phyloP scores from a whole-genome alignment of 2,329 filamentous ascomycete species.

The Xylaria sp. region DNA sequence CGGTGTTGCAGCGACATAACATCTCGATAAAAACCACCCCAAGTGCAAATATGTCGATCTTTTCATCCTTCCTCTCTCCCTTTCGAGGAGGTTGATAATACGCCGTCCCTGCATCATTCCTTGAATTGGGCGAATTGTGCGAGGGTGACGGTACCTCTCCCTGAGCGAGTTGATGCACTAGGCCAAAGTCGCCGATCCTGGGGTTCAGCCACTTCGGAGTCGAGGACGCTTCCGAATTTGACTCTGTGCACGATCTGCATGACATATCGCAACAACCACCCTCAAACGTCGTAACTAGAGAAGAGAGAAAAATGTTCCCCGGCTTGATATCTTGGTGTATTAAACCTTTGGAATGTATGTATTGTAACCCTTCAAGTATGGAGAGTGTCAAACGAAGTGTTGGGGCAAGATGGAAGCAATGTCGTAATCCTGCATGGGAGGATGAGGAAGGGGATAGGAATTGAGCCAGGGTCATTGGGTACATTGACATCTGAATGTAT shows the following conservation, averaged over 20 bases:
- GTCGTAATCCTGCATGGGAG: slow-evolving; percentile 45
- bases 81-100: slow-evolving; percentile 66
- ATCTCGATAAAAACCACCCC: slow-evolving; percentile 72
- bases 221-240: not conserved
- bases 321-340: slow-evolving; percentile 76
- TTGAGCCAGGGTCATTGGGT: slow-evolving; percentile 69
- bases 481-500: slow-evolving; percentile 77
- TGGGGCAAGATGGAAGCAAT: slow-evolving; percentile 72
- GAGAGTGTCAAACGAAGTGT: slow-evolving; percentile 67
- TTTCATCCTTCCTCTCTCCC: slow-evolving; percentile 57
- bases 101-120: slow-evolving; percentile 68
- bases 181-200: slow-evolving; percentile 74
- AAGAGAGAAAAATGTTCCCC: slow-evolving; percentile 72
- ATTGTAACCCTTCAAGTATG: slow-evolving; percentile 70
- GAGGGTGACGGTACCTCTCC: slow-evolving; percentile 45
- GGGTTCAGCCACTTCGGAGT: slow-evolving; percentile 61
- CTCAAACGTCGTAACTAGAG: slow-evolving; percentile 50
- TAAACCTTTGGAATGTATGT: slow-evolving; percentile 69
- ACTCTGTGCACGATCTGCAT: slow-evolving; percentile 40
- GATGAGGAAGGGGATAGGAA: slow-evolving; percentile 53
- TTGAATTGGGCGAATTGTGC: slow-evolving; percentile 16
- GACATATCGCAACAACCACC: slow-evolving; percentile 47
- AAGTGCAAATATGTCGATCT: slow-evolving; percentile 70
- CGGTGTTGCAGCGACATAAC: slow-evolving; percentile 64
- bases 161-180: slow-evolving; percentile 65